These are phyloP conservation scores for Lentinula raphanica DNA, from an alignment of 768 basidiomycete genomes.

Conservation along the genomic window DNA sequence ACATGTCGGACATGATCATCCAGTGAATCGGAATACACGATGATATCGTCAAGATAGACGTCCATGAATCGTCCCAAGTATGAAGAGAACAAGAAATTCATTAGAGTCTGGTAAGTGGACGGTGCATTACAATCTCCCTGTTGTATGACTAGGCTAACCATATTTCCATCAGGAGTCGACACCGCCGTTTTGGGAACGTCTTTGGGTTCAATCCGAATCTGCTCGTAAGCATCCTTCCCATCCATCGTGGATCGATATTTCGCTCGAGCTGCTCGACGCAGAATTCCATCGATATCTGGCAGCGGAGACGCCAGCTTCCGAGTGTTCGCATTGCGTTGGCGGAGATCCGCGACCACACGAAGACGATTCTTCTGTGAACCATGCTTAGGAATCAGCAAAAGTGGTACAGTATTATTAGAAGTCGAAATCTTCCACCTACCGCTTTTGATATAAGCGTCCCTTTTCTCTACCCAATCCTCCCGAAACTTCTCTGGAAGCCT, in stretches of 20 bases:
- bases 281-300: too few species aligned
- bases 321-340: too few species aligned
- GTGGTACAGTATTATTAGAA: constrained; percentile 12
- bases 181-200: constrained; percentile 20
- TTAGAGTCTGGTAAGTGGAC: too few species aligned
- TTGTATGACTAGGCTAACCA: too few species aligned
- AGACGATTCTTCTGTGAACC: constrained; percentile 17
- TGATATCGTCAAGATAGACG: too few species aligned
- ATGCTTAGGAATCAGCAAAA: constrained; percentile 22
- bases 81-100: too few species aligned
- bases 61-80: constrained; percentile 29
- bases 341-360: constrained; percentile 27
- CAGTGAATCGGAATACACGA: too few species aligned
- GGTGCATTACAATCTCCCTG: too few species aligned
- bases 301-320: too few species aligned
- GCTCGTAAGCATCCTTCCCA: too few species aligned
- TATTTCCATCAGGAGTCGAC: constrained; percentile 25
- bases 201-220: constrained; percentile 22
- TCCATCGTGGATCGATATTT: too few species aligned
- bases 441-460: constrained; percentile 14
- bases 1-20: constrained; percentile 24
- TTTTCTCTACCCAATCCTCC: constrained; percentile 18
- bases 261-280: too few species aligned
- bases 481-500: constrained; percentile 20
- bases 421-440: constrained; percentile 21